Evolutionary conservation across 2,329 filamentous ascomycete genomes (phyloP).

Genomic region (Plectosphaerella sp.): DNA sequence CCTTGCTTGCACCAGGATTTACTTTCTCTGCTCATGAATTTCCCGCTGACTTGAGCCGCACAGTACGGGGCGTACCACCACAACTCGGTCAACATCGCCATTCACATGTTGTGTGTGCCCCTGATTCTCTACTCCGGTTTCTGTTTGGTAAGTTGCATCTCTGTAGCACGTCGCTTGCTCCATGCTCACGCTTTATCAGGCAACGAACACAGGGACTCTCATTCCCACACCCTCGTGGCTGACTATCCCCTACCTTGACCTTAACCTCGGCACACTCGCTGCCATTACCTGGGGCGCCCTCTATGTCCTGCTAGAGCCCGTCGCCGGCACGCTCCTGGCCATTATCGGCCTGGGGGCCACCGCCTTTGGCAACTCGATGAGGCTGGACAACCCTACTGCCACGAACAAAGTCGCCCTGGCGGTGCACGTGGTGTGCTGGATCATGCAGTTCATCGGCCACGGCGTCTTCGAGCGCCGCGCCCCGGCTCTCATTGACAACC

Average conservation of each 20-base stretch:
- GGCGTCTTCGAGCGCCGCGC: slow-evolving; percentile 83
- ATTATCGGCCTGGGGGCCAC: slow-evolving; percentile 72
- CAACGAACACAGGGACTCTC: slow-evolving; percentile 57
- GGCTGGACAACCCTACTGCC: slow-evolving; percentile 46
- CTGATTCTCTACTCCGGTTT: slow-evolving; percentile 68
- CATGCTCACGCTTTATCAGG: slow-evolving; percentile 32
- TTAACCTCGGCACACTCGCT: slow-evolving; percentile 61
- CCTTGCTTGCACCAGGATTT: background rate
- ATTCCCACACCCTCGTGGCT: slow-evolving; percentile 63
- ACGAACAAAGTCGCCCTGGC: slow-evolving; percentile 57
- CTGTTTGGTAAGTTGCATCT: slow-evolving; percentile 56
- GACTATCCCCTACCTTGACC: slow-evolving; percentile 61
- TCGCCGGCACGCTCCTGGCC: slow-evolving; percentile 75
- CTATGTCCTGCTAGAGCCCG: slow-evolving; percentile 90
- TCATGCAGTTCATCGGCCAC: slow-evolving; percentile 88
- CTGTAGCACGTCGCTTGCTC: background rate
- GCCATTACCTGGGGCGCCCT: slow-evolving; percentile 68
- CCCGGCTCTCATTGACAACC: slow-evolving; percentile 84
- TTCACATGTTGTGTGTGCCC: slow-evolving; percentile 78
- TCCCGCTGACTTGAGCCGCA: slow-evolving; percentile 8
- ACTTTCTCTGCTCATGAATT: background rate
- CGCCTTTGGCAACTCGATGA: slow-evolving; percentile 71
- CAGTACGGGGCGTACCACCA: slow-evolving; percentile 85
- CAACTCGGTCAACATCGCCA: slow-evolving; percentile 69
- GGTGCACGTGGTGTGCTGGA: slow-evolving; percentile 72